Conservation (phyloP, 2,329 filamentous ascomycete species). For the Trichoderma aggressivum region DNA sequence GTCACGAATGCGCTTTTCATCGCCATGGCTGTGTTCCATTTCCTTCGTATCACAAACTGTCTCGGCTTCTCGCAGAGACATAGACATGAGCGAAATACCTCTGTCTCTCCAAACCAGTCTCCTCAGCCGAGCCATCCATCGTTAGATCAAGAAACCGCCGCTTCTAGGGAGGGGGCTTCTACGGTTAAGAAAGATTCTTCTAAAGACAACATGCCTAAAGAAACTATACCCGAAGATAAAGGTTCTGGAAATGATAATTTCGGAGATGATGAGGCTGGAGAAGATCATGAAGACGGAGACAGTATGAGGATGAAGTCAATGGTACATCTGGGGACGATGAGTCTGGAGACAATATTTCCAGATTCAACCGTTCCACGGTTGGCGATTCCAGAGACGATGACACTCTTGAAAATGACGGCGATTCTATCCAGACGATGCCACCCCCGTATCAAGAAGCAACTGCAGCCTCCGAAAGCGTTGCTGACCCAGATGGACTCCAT, state of each 20-base stretch:
- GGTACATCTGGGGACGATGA: neutral
- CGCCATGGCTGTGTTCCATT: neutral
- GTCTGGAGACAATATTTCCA: neutral
- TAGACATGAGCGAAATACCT: neutral
- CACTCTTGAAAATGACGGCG: neutral
- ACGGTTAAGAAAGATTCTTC: neutral
- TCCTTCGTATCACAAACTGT: neutral
- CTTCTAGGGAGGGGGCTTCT: neutral
- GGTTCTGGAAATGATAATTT: neutral
- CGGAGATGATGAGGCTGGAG: neutral
- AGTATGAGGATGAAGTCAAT: neutral
- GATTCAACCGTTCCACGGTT: neutral
- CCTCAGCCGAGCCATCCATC: neutral
- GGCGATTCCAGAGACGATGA: neutral
- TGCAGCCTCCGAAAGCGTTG: neutral
- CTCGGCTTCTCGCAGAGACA: neutral
- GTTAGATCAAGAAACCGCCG: neutral
- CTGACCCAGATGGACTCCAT: neutral
- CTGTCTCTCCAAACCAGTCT: neutral
- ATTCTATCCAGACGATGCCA: neutral
- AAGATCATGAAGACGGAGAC: neutral
- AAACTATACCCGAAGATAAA: neutral
- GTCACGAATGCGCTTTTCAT: neutral
- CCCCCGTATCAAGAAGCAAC: neutral
- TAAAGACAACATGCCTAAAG: neutral